Evolutionary conservation across 306 rosid genomes (phyloP), one percentile per base, ranked within the genome.

Genomic region (Cercis canadensis): DNA sequence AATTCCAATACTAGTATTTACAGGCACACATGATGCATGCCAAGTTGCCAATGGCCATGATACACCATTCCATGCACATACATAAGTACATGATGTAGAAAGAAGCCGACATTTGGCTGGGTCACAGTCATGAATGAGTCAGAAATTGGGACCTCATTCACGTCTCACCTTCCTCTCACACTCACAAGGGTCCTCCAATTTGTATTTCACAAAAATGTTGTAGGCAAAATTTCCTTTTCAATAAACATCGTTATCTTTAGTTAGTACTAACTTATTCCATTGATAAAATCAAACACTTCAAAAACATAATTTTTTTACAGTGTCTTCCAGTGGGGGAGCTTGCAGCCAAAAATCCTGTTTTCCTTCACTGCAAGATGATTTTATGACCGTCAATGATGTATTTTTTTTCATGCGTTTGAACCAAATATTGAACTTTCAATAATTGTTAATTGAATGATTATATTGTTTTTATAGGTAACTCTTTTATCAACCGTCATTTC

Each of bases 71-170:
- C 18, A 62, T 67, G 41, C 13, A 43, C 7, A n/a, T 12, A 33
- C 14, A 24, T 70, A 67, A 21, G 10, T 37, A 37, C 82, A 67
- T 47, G 9, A 64, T 60, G 15, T 36, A 67, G 29, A 61, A 24
- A 55, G 13, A 47, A 17, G 72, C 69, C 62, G 51, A 59, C 74
- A 45, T 17, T 2, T 47, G 34, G 9, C 50, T 39, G 13, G 13
- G 37, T 81, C 89, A 44, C 0, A 47, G 84, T 89, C 88, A 82
- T 56, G 70, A 80, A 80, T 77, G 90, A 85, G 85, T 92, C 87
- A 81, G 63, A 73, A 62, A 31, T 41, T 39, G 60, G 79, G 77
- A 18, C 92, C 96, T 67, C 75, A 52, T 57, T 64, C 57, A 62
- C 75, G 86, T 81, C 84, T 75, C 77, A 43, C 65, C 70, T 59